Percentiles rank a stretch among this genome's conserved stretches.
phyloP scores from a whole-genome alignment of 2,329 filamentous ascomycete species.

The Aspergillus quadricinctus region DNA sequence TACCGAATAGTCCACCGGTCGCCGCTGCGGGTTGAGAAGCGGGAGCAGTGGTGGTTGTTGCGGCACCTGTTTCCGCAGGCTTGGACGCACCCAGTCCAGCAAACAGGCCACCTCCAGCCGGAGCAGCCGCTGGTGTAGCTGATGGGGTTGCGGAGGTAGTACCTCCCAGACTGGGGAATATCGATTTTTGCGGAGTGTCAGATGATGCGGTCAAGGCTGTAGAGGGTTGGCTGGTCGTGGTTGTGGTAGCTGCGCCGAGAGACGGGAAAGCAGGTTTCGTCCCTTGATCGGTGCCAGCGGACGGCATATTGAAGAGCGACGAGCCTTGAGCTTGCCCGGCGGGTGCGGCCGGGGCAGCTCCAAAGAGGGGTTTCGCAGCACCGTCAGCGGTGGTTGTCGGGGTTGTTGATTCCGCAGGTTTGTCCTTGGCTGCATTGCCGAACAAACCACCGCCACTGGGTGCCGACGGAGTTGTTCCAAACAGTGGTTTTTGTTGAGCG shows the following conservation, averaged over 20 bases:
- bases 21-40: constrained; percentile 18
- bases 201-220: constrained; percentile 25
- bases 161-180: constrained; percentile 27
- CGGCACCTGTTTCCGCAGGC: constrained; percentile 24
- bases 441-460: constrained; percentile 25
- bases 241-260: constrained; percentile 17
- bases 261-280: constrained; percentile 25
- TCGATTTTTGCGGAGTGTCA: constrained; percentile 31
- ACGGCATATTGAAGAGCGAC: constrained; percentile 27
- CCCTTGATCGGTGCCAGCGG: constrained; percentile 21
- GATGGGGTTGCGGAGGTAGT: constrained; percentile 28
- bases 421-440: constrained; percentile 27
- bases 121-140: constrained; percentile 28
- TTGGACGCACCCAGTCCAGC: constrained; percentile 25
- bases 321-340: constrained; percentile 13
- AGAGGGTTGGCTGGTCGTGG: constrained; percentile 16
- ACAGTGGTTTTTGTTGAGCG: constrained; percentile 25
- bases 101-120: constrained; percentile 25
- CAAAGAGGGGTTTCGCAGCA: constrained; percentile 27
- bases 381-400: constrained; percentile 21
- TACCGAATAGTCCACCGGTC: constrained; percentile 20
- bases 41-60: constrained; percentile 26
- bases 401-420: constrained; percentile 26
- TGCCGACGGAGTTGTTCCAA: constrained; percentile 18
- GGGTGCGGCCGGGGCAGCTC: constrained; percentile 15